Evolutionary conservation across 148 eudicot species (phyloP).

Genomic region (Camellia japonica): DNA sequence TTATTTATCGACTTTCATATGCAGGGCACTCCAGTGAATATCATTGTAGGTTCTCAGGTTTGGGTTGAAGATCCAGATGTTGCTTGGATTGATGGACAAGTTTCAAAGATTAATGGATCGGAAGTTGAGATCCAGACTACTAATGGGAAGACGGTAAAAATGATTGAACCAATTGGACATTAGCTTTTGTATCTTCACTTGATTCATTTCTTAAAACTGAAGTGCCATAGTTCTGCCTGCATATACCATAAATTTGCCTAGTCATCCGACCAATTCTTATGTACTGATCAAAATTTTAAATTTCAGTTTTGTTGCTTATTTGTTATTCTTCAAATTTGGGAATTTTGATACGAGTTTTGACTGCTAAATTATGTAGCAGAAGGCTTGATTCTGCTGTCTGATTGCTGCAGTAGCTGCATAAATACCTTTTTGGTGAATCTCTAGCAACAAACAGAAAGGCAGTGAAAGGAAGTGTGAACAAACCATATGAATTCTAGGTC

Average conservation of each 20-base stretch:
- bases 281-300: not conserved
- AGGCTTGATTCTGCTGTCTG: not conserved
- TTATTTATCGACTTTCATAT: slow-evolving; percentile 1
- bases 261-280: not conserved
- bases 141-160: slow-evolving; percentile 43
- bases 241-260: not conserved
- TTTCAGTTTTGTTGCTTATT: too few species aligned
- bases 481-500: not conserved
- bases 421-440: not conserved
- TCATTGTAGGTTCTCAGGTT: slow-evolving; percentile 55
- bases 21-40: slow-evolving; percentile 53
- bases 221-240: not conserved
- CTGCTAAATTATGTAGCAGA: too few species aligned
- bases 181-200: slow-evolving; percentile 1
- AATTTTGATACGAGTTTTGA: too few species aligned
- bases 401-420: too few species aligned
- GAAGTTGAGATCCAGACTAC: slow-evolving; percentile 44
- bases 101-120: slow-evolving; percentile 39
- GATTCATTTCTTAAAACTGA: not conserved
- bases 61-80: slow-evolving; percentile 56
- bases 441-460: not conserved
- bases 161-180: not conserved
- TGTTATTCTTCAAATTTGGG: too few species aligned
- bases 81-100: slow-evolving; percentile 63
- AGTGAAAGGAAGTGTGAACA: not conserved